Evolutionary conservation across 2,329 filamentous ascomycete species (phyloP).

Genomic region (Neopestalotiopsis clavispora): DNA sequence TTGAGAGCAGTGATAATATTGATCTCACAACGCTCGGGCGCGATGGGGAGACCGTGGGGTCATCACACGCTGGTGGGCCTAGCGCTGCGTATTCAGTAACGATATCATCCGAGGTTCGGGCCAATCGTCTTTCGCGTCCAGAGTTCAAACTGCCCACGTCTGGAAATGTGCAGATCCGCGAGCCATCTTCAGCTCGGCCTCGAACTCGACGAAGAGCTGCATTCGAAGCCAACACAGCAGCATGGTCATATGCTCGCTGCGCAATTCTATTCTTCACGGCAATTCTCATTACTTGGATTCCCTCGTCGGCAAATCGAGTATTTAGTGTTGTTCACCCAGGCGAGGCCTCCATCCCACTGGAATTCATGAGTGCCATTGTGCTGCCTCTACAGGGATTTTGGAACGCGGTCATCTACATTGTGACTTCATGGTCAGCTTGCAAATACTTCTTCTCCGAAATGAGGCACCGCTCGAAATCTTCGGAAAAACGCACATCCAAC

Average conservation of each 20-base stretch:
- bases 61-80: conserved; percentile 10
- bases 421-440: conserved; percentile 71
- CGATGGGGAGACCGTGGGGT: conserved; percentile 24
- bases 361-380: conserved; percentile 74
- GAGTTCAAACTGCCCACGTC: conserved; percentile 35
- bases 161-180: conserved; percentile 25
- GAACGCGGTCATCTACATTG: conserved; percentile 79
- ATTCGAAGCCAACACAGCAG: conserved; percentile 64
- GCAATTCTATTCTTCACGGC: conserved; percentile 74
- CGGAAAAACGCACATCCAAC: conserved; percentile 23
- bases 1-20: conserved; percentile 33
- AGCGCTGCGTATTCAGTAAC: conserved; percentile 52
- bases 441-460: conserved; percentile 50
- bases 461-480: conserved; percentile 21
- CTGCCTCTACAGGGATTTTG: conserved; percentile 84
- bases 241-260: conserved; percentile 73
- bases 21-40: conserved; percentile 39
- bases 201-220: conserved; percentile 35
- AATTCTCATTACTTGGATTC: conserved; percentile 76
- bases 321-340: conserved; percentile 68
- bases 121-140: conserved; percentile 27
- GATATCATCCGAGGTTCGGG: conserved; percentile 47
- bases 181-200: conserved; percentile 17
- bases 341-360: conserved; percentile 60
- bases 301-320: conserved; percentile 77